These are phyloP conservation scores for Botrytis squamosa DNA, from an alignment of 2,329 filamentous ascomycete species.

Conservation along the genomic window DNA sequence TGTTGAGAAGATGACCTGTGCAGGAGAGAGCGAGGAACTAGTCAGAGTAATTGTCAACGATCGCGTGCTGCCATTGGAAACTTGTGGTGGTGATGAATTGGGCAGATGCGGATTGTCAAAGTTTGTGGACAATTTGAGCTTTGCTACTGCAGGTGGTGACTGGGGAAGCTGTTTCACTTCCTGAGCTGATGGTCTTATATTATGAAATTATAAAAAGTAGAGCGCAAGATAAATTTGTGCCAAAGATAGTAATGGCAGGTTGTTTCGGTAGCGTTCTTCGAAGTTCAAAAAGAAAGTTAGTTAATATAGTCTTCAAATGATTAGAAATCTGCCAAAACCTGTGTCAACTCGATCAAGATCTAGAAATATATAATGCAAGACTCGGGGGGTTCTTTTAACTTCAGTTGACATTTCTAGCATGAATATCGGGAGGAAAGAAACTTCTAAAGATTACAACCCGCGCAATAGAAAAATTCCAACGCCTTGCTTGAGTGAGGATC, in stretches of 20 bases:
- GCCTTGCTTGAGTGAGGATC: slow-evolving; percentile 12
- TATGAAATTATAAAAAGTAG: background rate
- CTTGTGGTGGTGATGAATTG: slow-evolving; percentile 66
- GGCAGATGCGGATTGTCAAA: slow-evolving; percentile 68
- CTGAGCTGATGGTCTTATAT: background rate
- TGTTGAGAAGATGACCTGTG: slow-evolving; percentile 82
- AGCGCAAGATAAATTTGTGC: background rate
- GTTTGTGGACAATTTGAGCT: slow-evolving; percentile 74
- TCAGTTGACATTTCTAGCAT: slow-evolving; percentile 8
- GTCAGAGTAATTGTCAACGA: slow-evolving; percentile 84
- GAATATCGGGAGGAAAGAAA: background rate
- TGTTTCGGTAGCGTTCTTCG: background rate
- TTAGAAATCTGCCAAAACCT: background rate
- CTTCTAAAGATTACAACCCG: background rate
- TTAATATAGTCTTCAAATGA: background rate
- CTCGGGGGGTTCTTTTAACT: background rate
- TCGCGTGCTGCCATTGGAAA: slow-evolving; percentile 68
- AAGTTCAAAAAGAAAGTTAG: background rate
- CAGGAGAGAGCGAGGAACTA: slow-evolving; percentile 58
- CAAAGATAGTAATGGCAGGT: background rate
- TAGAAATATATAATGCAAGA: background rate
- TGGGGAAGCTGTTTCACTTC: slow-evolving; percentile 65
- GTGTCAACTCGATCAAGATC: background rate
- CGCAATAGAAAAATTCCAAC: slow-evolving; percentile 14
- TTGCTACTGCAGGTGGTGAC: slow-evolving; percentile 67